Percentiles rank a stretch among this genome's conserved stretches.
phyloP scores from a whole-genome alignment of 108 stramenopile genomes.

The Cyclotella sp. region DNA sequence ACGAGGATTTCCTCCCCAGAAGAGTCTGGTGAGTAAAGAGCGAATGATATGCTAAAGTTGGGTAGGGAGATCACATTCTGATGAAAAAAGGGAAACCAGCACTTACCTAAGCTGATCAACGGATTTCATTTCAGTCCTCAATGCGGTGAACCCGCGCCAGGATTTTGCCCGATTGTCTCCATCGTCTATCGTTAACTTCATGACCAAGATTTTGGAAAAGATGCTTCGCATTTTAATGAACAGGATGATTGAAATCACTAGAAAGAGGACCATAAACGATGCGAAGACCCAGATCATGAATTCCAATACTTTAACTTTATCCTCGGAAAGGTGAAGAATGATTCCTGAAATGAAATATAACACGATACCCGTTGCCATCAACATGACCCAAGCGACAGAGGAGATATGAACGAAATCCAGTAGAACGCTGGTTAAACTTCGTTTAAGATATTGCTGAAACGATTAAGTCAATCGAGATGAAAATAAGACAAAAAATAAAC shows the following conservation, averaged over 20 bases:
- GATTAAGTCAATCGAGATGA: background rate
- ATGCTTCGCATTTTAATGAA: constrained; percentile 53
- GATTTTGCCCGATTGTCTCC: background rate
- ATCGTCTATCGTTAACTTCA: constrained; percentile 19
- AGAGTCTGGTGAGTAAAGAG: constrained; percentile 38
- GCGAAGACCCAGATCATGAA: constrained; percentile 53
- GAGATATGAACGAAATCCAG: constrained; percentile 77
- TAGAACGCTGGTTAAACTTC: constrained; percentile 67
- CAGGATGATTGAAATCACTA: constrained; percentile 26
- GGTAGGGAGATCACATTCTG: background rate
- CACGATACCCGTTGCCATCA: constrained; percentile 66
- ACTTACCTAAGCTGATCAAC: constrained; percentile 48
- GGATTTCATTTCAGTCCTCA: constrained; percentile 23
- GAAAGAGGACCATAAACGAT: constrained; percentile 27
- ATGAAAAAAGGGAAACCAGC: background rate
- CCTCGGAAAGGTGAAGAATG: constrained; percentile 41
- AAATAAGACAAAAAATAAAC: background rate
- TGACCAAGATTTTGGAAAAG: constrained; percentile 45
- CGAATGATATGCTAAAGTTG: background rate
- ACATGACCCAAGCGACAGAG: constrained; percentile 75
- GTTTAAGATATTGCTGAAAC: constrained; percentile 67
- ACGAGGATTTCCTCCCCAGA: constrained; percentile 79
- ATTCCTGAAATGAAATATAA: constrained; percentile 75
- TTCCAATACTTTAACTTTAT: constrained; percentile 28
- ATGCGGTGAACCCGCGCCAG: constrained; percentile 20